Evolutionary conservation across 495 filamentous ascomycete species (phyloP), one percentile per base, ranked within the genome.

Genomic region (Beverwykella pulmonaria): DNA sequence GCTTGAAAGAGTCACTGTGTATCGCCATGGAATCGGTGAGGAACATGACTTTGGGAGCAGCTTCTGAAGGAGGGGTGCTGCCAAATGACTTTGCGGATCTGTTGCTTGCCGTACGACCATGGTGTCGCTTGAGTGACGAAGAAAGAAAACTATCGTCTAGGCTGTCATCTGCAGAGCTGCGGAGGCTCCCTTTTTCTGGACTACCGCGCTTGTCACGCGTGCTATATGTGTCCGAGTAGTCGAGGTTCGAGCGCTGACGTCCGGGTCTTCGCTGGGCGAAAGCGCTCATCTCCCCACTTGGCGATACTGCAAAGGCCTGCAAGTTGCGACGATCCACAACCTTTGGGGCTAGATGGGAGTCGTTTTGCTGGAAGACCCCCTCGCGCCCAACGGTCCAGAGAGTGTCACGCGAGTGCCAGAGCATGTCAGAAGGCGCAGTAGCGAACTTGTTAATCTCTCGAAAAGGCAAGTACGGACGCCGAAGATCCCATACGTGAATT

Each of bases 401-500:
- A 2, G 96, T 81, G 71, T 97, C 90, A 71, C 92, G 88, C 46
- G 92, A 90, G 73, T 88, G 91, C 95, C 95, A 98, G 27, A 96
- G 83, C 55, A 98, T 77, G 59, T 92, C 90, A 44, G 85, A 87
- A 10, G 92, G 88, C 22, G 88, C 81, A 30, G 75, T 82, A 36
- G 88, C 83, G 70, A 93, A 92, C 48, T 86, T 82, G 71, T 90
- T 86, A 61, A 97, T 87, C 74, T 95, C 93, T 53, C 91, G 86
- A 69, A 89, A 92, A 0, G 94, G 94, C 72, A 98, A 85, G 64
- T 88, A 86, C 1, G 93, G 91, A 25, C 93, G 82, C 25, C 90
- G 90, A 60, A 97, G 83, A 78, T 98, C 93, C 94, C 94, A 98
- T 6, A 97, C 79, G 68, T 97, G 92, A 34, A 97, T 84, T 7